Conservation (phyloP, 495 filamentous ascomycete genomes). For the Lophiotrema nucula region DNA sequence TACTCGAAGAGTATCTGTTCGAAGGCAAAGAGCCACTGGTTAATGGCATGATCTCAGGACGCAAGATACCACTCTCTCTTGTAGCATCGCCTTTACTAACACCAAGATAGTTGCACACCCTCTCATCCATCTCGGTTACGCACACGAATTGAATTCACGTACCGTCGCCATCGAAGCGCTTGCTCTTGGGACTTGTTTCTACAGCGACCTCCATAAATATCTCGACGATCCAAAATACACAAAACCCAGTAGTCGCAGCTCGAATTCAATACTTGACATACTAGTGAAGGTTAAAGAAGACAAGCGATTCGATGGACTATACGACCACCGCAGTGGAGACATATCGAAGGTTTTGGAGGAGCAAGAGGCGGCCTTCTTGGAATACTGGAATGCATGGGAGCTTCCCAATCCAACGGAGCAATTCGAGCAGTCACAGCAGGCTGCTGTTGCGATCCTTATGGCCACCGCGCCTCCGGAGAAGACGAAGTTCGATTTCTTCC, state of each 20-base stretch:
- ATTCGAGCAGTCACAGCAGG: slow-evolving; percentile 75
- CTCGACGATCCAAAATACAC: slow-evolving; percentile 68
- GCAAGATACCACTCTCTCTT: too few species aligned
- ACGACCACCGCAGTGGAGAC: slow-evolving; percentile 55
- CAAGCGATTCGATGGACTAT: slow-evolving; percentile 58
- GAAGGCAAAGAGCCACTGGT: slow-evolving; percentile 73
- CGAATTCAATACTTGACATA: slow-evolving; percentile 64
- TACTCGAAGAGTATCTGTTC: slow-evolving; percentile 74
- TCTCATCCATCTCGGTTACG: slow-evolving; percentile 85
- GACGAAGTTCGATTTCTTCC: slow-evolving; percentile 75
- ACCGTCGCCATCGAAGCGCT: slow-evolving; percentile 85
- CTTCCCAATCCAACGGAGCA: slow-evolving; percentile 62
- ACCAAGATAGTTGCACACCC: slow-evolving; percentile 72
- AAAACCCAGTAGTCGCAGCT: slow-evolving; percentile 41
- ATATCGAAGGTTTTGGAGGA: slow-evolving; percentile 64
- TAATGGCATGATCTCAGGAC: slow-evolving; percentile 69
- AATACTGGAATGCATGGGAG: slow-evolving; percentile 87
- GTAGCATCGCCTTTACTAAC: slow-evolving; percentile 3
- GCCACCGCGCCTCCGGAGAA: slow-evolving; percentile 57
- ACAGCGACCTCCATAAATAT: slow-evolving; percentile 76
- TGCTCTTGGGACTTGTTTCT: slow-evolving; percentile 64
- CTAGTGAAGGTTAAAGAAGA: slow-evolving; percentile 57
- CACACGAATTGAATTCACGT: slow-evolving; percentile 74
- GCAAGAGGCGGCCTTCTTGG: slow-evolving; percentile 66
- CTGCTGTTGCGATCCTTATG: slow-evolving; percentile 69